Conservation (phyloP, 2,329 filamentous ascomycete genomes). For the Tolypocladium cylindrosporum region DNA sequence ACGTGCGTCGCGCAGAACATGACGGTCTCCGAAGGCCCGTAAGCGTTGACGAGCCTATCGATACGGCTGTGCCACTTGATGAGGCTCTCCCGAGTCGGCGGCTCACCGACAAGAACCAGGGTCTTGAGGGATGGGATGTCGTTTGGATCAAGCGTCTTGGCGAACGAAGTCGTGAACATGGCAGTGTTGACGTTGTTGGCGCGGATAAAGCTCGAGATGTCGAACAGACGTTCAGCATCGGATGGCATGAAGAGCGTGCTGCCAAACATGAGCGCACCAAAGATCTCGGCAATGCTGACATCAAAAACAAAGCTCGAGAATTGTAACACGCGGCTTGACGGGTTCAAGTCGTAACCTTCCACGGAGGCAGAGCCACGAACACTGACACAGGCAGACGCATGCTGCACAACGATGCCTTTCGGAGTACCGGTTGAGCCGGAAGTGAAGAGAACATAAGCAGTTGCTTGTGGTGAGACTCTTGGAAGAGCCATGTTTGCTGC, state of each 20-base stretch:
- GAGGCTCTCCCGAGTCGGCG: slow-evolving; percentile 26
- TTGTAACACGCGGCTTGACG: not conserved
- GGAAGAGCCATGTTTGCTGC: not conserved
- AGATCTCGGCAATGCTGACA: slow-evolving; percentile 1
- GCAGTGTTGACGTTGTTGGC: not conserved
- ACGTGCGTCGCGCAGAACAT: slow-evolving; percentile 3
- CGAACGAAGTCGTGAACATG: slow-evolving; percentile 2
- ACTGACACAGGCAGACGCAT: slow-evolving; percentile 42
- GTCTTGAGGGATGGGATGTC: slow-evolving; percentile 10
- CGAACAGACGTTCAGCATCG: slow-evolving; percentile 3
- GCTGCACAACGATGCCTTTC: slow-evolving; percentile 22
- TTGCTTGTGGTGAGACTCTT: not conserved
- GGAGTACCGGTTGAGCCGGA: slow-evolving; percentile 16
- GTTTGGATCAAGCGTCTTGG: not conserved
- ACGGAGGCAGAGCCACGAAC: slow-evolving; percentile 35
- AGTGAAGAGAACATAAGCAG: slow-evolving; percentile 16
- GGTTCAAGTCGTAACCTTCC: slow-evolving; percentile 28
- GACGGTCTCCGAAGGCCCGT: slow-evolving; percentile 8
- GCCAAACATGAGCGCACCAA: slow-evolving; percentile 1
- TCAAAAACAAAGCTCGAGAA: slow-evolving; percentile 1
- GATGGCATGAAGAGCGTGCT: slow-evolving; percentile 5
- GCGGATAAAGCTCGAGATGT: not conserved
- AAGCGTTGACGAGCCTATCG: slow-evolving; percentile 4
- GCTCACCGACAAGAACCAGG: slow-evolving; percentile 8
- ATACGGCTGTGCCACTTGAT: slow-evolving; percentile 7